These are phyloP conservation scores for Parmelia sp. DNA, from an alignment of 495 filamentous ascomycete genomes.

Conservation along the genomic window DNA sequence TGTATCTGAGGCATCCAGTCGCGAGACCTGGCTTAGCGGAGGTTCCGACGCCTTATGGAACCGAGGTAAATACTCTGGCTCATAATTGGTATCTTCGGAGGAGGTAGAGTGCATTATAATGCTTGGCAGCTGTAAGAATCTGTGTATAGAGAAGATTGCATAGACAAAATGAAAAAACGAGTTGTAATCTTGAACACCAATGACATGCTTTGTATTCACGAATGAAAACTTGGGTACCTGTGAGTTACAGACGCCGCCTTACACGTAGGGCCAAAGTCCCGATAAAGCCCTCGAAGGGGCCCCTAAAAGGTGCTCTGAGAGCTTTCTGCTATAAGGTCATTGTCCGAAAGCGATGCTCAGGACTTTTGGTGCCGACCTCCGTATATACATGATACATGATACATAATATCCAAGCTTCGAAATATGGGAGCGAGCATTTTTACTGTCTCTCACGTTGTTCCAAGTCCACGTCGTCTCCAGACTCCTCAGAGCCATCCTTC, in stretches of 20 bases:
- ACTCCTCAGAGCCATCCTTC: constrained; percentile 7
- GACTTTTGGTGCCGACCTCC: too few relatives aligned
- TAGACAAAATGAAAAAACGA: not conserved
- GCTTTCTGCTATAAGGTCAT: too few relatives aligned
- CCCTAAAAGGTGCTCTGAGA: too few relatives aligned
- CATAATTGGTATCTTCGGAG: constrained; percentile 92
- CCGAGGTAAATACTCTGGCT: constrained; percentile 60
- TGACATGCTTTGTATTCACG: not conserved
- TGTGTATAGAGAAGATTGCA: not conserved
- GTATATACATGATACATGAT: too few relatives aligned
- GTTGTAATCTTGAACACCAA: not conserved
- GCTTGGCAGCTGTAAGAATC: not conserved
- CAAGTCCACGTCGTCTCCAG: not conserved
- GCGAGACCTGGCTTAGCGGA: constrained; percentile 81
- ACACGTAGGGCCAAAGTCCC: too few relatives aligned
- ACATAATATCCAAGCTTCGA: not conserved
- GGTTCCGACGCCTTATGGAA: constrained; percentile 78
- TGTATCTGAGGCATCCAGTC: constrained; percentile 92
- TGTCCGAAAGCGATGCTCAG: too few relatives aligned
- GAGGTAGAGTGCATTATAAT: constrained; percentile 44
- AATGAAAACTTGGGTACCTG: not conserved
- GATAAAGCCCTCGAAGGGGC: too few relatives aligned
- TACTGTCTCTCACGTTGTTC: not conserved
- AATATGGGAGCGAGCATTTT: not conserved
- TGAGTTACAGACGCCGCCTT: too few relatives aligned